Conservation (phyloP, 257 asterid species). For the Primulina huaijiensis region DNA sequence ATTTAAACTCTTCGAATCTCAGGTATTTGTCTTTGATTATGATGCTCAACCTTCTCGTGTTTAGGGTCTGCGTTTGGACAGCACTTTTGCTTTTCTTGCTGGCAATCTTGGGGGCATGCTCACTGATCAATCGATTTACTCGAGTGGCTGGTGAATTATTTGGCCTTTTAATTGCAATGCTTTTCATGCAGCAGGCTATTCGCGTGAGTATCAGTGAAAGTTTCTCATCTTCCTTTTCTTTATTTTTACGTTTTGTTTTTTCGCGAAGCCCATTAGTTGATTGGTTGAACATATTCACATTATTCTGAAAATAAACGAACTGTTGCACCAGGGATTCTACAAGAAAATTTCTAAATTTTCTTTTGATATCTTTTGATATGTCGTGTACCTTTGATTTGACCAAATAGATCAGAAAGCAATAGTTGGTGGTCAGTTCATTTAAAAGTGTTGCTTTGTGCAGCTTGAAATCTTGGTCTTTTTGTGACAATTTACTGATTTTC, state of each 20-base stretch:
- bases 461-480: not conserved
- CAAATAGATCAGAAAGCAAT: not conserved
- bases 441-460: not conserved
- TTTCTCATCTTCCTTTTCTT: conserved; percentile 1
- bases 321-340: not conserved
- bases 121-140: conserved; percentile 86
- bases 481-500: not conserved
- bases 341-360: not conserved
- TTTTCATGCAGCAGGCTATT: conserved; percentile 97
- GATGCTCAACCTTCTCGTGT: conserved; percentile 23
- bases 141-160: conserved; percentile 96
- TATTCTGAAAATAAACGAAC: not conserved
- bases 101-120: conserved; percentile 94
- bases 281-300: not conserved
- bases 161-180: conserved; percentile 95
- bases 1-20: conserved; percentile 15
- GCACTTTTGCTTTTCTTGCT: conserved; percentile 87
- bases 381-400: not conserved
- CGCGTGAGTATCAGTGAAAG: conserved; percentile 51
- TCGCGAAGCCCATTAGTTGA: not conserved
- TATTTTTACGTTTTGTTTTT: conserved; percentile 9
- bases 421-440: conserved; percentile 4
- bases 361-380: too few relatives aligned
- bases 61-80: conserved; percentile 97
- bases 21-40: conserved; percentile 21